Evolutionary conservation across 257 asterid genomes (phyloP).

Genomic region (Eucommia ulmoides): DNA sequence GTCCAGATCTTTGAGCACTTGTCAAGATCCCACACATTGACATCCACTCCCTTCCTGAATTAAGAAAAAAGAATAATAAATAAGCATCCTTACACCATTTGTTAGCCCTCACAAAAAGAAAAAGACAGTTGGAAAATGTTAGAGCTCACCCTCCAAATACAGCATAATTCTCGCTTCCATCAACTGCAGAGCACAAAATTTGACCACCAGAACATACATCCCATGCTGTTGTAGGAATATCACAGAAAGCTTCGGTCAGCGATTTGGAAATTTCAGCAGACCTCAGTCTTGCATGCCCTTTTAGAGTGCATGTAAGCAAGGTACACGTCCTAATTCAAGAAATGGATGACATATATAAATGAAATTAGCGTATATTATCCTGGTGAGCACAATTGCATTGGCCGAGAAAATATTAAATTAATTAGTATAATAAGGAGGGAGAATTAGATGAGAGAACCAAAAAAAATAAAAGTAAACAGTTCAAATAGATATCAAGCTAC

Average conservation of each 20-base stretch:
- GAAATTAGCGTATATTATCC: background rate
- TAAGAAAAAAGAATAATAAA: conserved; percentile 3
- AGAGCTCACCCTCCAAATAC: conserved; percentile 82
- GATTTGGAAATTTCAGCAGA: conserved; percentile 30
- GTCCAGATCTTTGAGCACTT: conserved; percentile 46
- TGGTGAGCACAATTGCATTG: too few species aligned
- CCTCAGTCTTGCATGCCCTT: conserved; percentile 49
- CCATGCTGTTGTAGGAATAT: conserved; percentile 42
- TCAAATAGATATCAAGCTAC: too few species aligned
- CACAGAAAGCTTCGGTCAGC: conserved; percentile 20
- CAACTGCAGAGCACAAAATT: conserved; percentile 54
- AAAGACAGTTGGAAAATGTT: background rate
- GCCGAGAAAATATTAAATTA: too few species aligned
- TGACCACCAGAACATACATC: conserved; percentile 58
- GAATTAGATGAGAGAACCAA: too few species aligned
- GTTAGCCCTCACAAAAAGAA: conserved; percentile 4
- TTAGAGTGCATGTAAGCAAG: conserved; percentile 55
- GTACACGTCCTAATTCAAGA: conserved; percentile 44
- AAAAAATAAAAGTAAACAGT: too few species aligned
- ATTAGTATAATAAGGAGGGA: too few species aligned
- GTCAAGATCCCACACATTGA: conserved; percentile 75
- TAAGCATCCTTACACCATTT: conserved; percentile 2
- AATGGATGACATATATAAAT: background rate
- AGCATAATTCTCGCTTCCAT: conserved; percentile 52
- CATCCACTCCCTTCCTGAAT: conserved; percentile 83